Evolutionary conservation across 495 filamentous ascomycete genomes (phyloP), one percentile per base, ranked within the genome.

Genomic region (Xylaria acuta): DNA sequence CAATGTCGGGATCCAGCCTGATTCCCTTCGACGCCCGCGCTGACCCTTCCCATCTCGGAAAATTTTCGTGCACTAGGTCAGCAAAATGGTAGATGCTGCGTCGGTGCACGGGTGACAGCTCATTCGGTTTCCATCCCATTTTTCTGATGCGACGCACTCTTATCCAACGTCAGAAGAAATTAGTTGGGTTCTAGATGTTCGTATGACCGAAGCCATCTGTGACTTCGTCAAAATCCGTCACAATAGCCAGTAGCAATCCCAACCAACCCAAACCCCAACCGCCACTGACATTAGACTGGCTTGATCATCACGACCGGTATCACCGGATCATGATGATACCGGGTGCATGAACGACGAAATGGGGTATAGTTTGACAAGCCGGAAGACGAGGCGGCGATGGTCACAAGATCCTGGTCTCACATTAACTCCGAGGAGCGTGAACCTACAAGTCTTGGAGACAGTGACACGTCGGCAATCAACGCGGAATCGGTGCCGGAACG

Each of bases 61-160:
- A 67, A 54, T 56, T 67, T 53, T 41, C 34, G 9, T 22, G 30
- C 14, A 40, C 49, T 43, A 36, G 56, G 34, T 67, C 65, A 56
- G 64, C 43, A 30, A 18, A 38, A 43, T 11, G 30, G 45, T 16
- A 27, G n/a, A 45, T 58, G 51, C 49, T 11, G 60, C 67, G 38
- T 69, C 40, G 53, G 27, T 32, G 14, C 4, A 59, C n/a, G 27
- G 18, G 7, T 40, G 3, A 60, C 40, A 25, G 3, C 58, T 58
- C 36, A 41, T 14, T 40, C 16, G 14, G 64, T 38, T 67, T 7
- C 12, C 5, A 41, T 58, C 22, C 5, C 32, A 20, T 14, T 27
- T 41, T 51, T 53, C 25, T 67, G 3, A 36, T 9, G 6, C 27
- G 8, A 32, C 20, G 40, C 30, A 30, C 8, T 34, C 30, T 32